These are phyloP conservation scores for Arctium minus DNA, from an alignment of 129 eudicot species.

Conservation along the genomic window DNA sequence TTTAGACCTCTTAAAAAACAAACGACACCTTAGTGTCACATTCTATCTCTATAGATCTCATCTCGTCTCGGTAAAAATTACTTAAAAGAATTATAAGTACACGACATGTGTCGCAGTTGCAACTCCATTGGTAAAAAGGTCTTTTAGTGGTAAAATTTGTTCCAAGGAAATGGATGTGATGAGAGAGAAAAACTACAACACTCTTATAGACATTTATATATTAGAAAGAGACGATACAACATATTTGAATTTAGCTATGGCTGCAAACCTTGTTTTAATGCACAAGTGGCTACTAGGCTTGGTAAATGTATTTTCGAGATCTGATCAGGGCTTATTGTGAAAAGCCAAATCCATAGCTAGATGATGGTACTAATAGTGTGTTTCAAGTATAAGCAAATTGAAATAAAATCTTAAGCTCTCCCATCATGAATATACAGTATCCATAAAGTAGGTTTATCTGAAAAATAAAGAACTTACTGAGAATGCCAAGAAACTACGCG, in stretches of 20 bases:
- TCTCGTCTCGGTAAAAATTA: background rate
- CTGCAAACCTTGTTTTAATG: background rate
- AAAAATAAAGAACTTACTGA: conserved; percentile 4
- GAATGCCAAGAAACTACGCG: background rate
- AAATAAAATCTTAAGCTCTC: conserved; percentile 2
- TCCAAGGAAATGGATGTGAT: too few species aligned
- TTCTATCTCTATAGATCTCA: background rate
- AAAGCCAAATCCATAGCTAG: conserved; percentile 4
- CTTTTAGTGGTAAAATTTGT: background rate
- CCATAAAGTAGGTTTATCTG: conserved; percentile 16
- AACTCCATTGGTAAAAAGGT: background rate
- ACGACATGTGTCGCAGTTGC: too few species aligned
- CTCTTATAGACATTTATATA: too few species aligned
- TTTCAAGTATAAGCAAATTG: conserved; percentile 2
- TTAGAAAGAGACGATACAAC: too few species aligned
- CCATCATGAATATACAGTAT: conserved; percentile 14
- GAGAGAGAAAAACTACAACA: too few species aligned
- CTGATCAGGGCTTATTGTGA: background rate
- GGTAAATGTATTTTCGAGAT: background rate
- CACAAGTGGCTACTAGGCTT: background rate
- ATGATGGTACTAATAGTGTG: background rate
- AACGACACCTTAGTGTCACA: background rate
- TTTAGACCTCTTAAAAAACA: too few species aligned
- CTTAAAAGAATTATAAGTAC: background rate
- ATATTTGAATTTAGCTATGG: background rate